Evolutionary conservation across 257 asterid genomes (phyloP), one percentile per base, ranked within the genome.

Genomic region (Forsythia suspensa): DNA sequence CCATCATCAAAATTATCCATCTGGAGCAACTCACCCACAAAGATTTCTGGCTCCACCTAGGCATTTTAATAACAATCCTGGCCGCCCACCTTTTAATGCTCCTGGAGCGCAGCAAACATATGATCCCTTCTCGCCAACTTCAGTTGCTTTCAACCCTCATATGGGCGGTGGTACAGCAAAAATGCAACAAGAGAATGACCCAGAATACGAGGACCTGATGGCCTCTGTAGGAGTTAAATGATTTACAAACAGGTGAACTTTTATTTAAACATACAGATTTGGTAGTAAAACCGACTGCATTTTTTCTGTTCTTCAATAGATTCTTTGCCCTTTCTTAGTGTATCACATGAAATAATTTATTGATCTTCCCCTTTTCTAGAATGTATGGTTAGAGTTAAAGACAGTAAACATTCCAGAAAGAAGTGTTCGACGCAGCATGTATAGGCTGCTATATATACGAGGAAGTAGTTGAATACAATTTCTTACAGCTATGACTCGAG

Each of bases 161-260:
- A 81, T 80, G 82, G 86, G 84, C 43, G 84, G 87, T 51, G 80
- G 77, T 76, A 83, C 81, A 63, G 85, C 84, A 69, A 89, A 82
- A 81, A 77, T 39, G 70, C 92, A 74, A 12, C 80, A 81, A 77
- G 97, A 91, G 81, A 90, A 41, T 77, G 97, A 90, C 82, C 91
- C 97, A 42, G 97, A 94, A 86, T 94, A 91, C 11, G 96, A 91
- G 40, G 94, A 91, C 78, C 84, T 94, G 84, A 91, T 94, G 96
- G 95, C 93, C 44, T 94, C 97, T 34, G 97, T 91, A 11, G 93
- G 97, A 77, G 97, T 91, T 39, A 83, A 92, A 75, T 90, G 86
- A 92, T 80, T 79, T 74, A 79, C 9, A 59, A 61, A 67, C 71
- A 24, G 6, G 55, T 8, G 57, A 65, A 39, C 44, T 73, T 34